These are phyloP conservation scores for Piper longum DNA, from an alignment of 164 flowering plant species.

Conservation along the genomic window DNA sequence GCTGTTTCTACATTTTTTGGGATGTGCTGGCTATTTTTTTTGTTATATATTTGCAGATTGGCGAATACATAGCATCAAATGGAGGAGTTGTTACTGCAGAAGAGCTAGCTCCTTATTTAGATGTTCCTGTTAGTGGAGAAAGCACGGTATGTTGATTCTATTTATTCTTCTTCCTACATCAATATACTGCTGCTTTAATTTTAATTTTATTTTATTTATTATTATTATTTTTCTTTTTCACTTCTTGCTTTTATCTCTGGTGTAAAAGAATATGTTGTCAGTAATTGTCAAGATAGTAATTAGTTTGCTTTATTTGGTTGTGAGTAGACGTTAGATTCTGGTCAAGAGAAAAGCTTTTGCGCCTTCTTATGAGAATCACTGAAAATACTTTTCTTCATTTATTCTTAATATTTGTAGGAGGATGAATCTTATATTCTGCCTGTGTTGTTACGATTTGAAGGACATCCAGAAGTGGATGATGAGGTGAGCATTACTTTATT, in stretches of 20 bases:
- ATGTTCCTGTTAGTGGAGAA: conserved; percentile 32
- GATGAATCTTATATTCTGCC: conserved; percentile 92
- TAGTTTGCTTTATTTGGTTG: too few species aligned
- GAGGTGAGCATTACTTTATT: conserved; percentile 23
- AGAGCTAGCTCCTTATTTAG: conserved; percentile 98
- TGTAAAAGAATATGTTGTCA: too few species aligned
- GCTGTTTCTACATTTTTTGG: not conserved
- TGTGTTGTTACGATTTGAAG: conserved; percentile 83
- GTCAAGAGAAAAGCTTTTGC: not conserved
- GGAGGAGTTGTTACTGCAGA: conserved; percentile 94
- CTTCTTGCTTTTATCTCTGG: too few species aligned
- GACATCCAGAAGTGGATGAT: conserved; percentile 91
- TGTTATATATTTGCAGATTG: conserved; percentile 50
- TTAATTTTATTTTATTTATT: not conserved
- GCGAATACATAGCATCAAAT: conserved; percentile 71
- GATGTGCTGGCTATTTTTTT: not conserved
- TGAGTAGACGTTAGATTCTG: too few species aligned
- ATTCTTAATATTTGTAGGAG: conserved; percentile 27
- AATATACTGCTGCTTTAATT: too few species aligned
- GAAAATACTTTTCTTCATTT: conserved; percentile 1
- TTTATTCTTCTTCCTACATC: not conserved
- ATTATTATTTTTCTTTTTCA: not conserved
- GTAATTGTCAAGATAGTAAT: too few species aligned
- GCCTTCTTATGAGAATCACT: not conserved
- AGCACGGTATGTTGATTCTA: conserved; percentile 23